Conservation (phyloP, 169 alveolate genomes). For the Eimeria necatrix region DNA sequence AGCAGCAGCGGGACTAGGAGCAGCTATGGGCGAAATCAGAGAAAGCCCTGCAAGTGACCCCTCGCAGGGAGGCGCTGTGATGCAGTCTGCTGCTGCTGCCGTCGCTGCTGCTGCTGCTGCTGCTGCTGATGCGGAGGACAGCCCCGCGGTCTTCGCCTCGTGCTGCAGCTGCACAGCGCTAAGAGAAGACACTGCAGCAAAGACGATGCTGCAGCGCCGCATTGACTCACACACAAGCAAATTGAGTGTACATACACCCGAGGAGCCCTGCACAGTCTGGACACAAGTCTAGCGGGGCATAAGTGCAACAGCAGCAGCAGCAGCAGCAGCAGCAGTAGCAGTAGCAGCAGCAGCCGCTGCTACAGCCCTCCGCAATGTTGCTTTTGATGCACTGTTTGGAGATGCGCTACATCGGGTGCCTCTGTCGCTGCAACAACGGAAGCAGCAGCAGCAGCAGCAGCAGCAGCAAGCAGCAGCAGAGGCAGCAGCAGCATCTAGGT, state of each 20-base stretch:
- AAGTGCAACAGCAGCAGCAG: not conserved
- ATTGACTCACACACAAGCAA: not conserved
- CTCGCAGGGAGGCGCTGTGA: not conserved
- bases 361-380: not conserved
- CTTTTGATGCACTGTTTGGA: no score
- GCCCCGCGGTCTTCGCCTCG: slow-evolving; percentile 39
- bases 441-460: slow-evolving; percentile 21
- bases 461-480: slow-evolving; percentile 19
- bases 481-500: slow-evolving; percentile 11
- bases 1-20: slow-evolving; percentile 41
- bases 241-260: no score
- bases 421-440: not conserved
- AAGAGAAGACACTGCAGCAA: slow-evolving; percentile 25
- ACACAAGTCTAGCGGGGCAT: not conserved
- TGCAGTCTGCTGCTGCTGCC: not conserved
- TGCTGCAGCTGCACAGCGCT: slow-evolving; percentile 67
- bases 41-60: slow-evolving; percentile 25
- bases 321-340: not conserved
- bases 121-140: slow-evolving; percentile 16
- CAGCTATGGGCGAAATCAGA: slow-evolving; percentile 1
- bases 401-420: no score
- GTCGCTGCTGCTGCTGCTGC: slow-evolving; percentile 59
- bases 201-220: slow-evolving; percentile 22
- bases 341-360: slow-evolving; percentile 14
- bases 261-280: no score